These are phyloP conservation scores for barley (Hordeum vulgare) DNA, from an alignment of 176 grass and related monocot genomes.

Conservation along the genomic window MorexV3_pseudomolecules_assembly NC_058521.1:475206472-475206971, in stretches of 20 bases:
- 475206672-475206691: background rate
- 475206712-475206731: slow-evolving; percentile 59
- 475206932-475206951: background rate
- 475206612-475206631: background rate
- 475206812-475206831: background rate
- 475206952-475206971: background rate
- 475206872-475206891: background rate
- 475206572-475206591: background rate
- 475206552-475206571: slow-evolving; percentile 5
- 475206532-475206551: slow-evolving; percentile 38
- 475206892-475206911: background rate
- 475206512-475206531: slow-evolving; percentile 24
- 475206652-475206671: background rate
- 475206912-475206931: background rate
- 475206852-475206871: background rate
- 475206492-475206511: background rate
- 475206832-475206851: background rate
- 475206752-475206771: slow-evolving; percentile 66
- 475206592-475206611: background rate
- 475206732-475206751: slow-evolving; percentile 52
- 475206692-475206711: background rate
- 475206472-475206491: slow-evolving; percentile 16
- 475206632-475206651: background rate
- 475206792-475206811: background rate
- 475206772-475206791: slow-evolving; percentile 53